Conservation (phyloP, 2,329 filamentous ascomycete species). For the Trichoderma breve region DNA sequence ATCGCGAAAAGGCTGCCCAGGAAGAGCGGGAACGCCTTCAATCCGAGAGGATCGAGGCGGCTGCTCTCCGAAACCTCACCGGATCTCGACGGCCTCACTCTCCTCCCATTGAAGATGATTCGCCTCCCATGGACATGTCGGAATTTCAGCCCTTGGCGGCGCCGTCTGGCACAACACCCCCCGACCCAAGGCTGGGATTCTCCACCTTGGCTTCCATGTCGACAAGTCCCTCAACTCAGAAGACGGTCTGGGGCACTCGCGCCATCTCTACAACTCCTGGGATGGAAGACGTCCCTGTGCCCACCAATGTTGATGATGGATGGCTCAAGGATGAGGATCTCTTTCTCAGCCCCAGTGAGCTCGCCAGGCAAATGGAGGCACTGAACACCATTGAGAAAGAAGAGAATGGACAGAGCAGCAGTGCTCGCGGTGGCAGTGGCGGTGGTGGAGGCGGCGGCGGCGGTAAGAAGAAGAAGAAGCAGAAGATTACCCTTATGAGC, state of each 20-base stretch:
- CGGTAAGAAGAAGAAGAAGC: conserved; percentile 67
- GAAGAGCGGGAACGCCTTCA: conserved; percentile 83
- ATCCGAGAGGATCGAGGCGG: conserved; percentile 76
- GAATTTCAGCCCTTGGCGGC: conserved; percentile 65
- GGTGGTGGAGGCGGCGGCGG: conserved; percentile 39
- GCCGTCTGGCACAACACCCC: conserved; percentile 51
- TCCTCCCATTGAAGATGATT: conserved; percentile 37
- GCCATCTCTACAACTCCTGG: conserved; percentile 61
- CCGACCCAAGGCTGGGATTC: conserved; percentile 60
- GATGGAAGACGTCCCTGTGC: conserved; percentile 37
- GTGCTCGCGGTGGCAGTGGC: conserved; percentile 22
- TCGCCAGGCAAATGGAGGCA: conserved; percentile 58
- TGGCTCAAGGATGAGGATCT: conserved; percentile 77
- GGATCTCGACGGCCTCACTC: conserved; percentile 41
- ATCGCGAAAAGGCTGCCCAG: conserved; percentile 77
- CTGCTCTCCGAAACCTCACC: conserved; percentile 57
- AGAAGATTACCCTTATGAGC: conserved; percentile 72
- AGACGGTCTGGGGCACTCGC: conserved; percentile 91
- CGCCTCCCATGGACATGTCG: conserved; percentile 47
- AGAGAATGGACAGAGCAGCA: conserved; percentile 22
- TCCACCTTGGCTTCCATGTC: conserved; percentile 72
- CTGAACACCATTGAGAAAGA: conserved; percentile 41
- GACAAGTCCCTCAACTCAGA: conserved; percentile 71
- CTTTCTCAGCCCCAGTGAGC: conserved; percentile 55
- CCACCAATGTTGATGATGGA: conserved; percentile 61